These are phyloP conservation scores for Epichloe scottii DNA, from an alignment of 2,329 filamentous ascomycete species.

Conservation along the genomic window DNA sequence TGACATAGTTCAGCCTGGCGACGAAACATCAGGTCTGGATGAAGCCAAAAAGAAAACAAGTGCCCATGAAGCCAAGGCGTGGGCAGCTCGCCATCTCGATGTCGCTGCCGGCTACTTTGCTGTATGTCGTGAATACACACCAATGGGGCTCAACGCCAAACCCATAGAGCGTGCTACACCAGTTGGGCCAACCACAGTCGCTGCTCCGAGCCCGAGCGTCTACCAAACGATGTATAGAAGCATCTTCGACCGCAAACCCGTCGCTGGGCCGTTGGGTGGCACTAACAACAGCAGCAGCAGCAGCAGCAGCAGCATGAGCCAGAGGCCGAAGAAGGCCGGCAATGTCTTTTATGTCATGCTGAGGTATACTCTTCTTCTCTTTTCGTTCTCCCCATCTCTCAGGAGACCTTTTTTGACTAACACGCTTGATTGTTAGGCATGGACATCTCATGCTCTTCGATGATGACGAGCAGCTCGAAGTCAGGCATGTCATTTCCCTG, in stretches of 20 bases:
- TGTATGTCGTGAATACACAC: slow-evolving; percentile 86
- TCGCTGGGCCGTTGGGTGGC: slow-evolving; percentile 33
- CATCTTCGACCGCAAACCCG: slow-evolving; percentile 72
- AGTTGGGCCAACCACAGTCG: slow-evolving; percentile 60
- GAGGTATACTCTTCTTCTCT: slow-evolving; percentile 40
- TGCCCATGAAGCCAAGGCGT: slow-evolving; percentile 46
- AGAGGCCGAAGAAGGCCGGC: slow-evolving; percentile 52
- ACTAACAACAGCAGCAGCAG: slow-evolving; percentile 32
- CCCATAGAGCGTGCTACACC: slow-evolving; percentile 78
- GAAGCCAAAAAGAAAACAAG: slow-evolving; percentile 40
- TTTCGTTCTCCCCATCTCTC: background rate
- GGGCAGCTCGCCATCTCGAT: slow-evolving; percentile 50
- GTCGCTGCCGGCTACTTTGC: slow-evolving; percentile 87
- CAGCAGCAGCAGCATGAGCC: slow-evolving; percentile 32
- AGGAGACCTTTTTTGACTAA: background rate
- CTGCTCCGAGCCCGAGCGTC: slow-evolving; percentile 77
- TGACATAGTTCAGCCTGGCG: slow-evolving; percentile 43
- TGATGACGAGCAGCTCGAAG: slow-evolving; percentile 86
- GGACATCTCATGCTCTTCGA: slow-evolving; percentile 97
- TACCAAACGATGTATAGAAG: slow-evolving; percentile 98
- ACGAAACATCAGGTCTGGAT: slow-evolving; percentile 53
- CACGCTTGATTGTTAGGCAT: slow-evolving; percentile 42
- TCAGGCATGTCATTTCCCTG: slow-evolving; percentile 88
- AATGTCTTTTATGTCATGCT: slow-evolving; percentile 92
- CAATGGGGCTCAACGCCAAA: slow-evolving; percentile 84